Percentiles rank a stretch among this genome's conserved stretches.
phyloP scores from a whole-genome alignment of 257 asterid genomes.

The Nicotiana paniculata region DNA sequence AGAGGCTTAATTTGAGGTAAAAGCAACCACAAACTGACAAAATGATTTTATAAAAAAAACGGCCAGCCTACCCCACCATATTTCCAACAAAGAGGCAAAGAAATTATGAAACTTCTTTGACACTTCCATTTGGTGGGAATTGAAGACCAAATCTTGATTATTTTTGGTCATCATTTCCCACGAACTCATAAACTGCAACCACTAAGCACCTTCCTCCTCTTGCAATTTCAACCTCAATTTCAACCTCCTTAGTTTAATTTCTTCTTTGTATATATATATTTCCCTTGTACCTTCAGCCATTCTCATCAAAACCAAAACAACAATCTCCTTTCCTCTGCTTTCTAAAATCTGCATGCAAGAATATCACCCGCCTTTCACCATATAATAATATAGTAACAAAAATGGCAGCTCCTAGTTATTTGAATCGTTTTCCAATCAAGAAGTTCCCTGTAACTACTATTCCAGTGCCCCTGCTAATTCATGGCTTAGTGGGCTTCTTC shows the following conservation, averaged over 20 bases:
- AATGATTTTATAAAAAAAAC: neutral
- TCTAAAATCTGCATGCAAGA: constrained; percentile 7
- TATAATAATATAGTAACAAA: no score
- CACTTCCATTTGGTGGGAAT: neutral
- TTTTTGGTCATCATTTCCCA: neutral
- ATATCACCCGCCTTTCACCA: constrained; percentile 15
- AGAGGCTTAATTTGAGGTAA: neutral
- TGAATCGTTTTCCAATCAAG: constrained; percentile 27
- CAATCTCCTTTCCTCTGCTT: neutral
- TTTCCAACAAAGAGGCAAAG: constrained; percentile 6
- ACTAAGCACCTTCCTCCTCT: neutral
- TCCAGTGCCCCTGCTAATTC: constrained; percentile 20
- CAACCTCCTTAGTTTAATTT: neutral
- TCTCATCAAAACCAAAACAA: constrained; percentile 10
- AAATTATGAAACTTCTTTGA: constrained; percentile 12
- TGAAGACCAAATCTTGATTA: neutral
- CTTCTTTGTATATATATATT: constrained; percentile 1
- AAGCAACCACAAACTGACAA: neutral
- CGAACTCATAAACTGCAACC: neutral
- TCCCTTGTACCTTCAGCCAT: neutral
- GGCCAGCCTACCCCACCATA: constrained; percentile 18
- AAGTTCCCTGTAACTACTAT: constrained; percentile 17
- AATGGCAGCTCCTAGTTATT: constrained; percentile 20
- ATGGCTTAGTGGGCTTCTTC: constrained; percentile 27
- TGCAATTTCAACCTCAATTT: neutral